Conservation (phyloP, 2,329 filamentous ascomycete genomes). For the Metarhizium robertsii region DNA sequence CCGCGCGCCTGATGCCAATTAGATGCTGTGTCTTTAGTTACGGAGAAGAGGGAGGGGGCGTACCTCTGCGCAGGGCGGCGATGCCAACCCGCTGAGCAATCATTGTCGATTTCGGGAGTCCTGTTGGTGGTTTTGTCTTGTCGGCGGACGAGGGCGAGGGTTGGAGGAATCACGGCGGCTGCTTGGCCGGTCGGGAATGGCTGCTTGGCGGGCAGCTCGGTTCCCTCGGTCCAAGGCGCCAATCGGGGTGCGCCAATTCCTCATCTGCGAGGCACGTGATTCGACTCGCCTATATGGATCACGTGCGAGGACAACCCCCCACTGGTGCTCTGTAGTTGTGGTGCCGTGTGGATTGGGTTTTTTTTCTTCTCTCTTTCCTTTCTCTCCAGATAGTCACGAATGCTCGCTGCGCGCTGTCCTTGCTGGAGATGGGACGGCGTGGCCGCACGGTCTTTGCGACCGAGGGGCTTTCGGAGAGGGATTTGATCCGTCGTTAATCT, state of each 20-base stretch:
- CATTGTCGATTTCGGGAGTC: constrained; percentile 29
- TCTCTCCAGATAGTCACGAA: constrained; percentile 42
- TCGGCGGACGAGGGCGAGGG: not conserved
- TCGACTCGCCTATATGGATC: constrained; percentile 9
- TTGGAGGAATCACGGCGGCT: not conserved
- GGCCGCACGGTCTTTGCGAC: constrained; percentile 26
- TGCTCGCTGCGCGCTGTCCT: constrained; percentile 26
- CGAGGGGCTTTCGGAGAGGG: constrained; percentile 34
- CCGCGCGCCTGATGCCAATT: not conserved
- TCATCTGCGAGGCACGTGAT: constrained; percentile 24
- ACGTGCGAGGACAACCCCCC: constrained; percentile 11
- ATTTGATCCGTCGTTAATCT: constrained; percentile 49
- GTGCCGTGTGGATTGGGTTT: not conserved
- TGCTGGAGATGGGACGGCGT: constrained; percentile 17
- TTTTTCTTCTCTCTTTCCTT: constrained; percentile 25
- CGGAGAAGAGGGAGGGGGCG: constrained; percentile 9
- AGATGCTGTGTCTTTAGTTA: no score
- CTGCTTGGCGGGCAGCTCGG: constrained; percentile 17
- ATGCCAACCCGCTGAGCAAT: constrained; percentile 48
- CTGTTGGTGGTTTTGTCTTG: not conserved
- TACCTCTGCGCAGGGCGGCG: constrained; percentile 50
- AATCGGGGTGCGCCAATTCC: constrained; percentile 29
- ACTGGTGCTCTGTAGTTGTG: no score
- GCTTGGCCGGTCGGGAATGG: not conserved
- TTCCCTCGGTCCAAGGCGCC: constrained; percentile 34